Conservation (phyloP, 2,329 filamentous ascomycete species). For the Annulohypoxylon truncatum region DNA sequence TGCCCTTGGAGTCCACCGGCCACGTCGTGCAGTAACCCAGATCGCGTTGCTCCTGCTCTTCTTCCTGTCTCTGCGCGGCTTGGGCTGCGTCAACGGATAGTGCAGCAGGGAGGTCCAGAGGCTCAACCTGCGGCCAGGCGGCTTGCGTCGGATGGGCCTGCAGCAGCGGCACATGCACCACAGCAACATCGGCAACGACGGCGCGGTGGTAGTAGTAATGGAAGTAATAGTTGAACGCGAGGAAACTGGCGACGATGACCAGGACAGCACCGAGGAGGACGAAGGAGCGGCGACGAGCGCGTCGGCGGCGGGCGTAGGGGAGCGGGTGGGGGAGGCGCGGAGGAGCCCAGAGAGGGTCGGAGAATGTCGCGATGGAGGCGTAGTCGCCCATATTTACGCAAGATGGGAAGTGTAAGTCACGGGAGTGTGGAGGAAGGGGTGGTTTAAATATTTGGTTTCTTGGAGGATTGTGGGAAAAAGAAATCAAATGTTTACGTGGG, state of each 20-base stretch:
- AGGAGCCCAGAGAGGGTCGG: neutral
- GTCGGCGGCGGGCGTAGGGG: neutral
- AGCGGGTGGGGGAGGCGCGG: neutral
- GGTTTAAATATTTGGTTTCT: neutral
- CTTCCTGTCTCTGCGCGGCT: neutral
- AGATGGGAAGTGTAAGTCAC: neutral
- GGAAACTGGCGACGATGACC: neutral
- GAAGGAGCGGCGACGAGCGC: neutral
- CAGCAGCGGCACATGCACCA: neutral
- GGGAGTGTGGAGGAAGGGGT: neutral
- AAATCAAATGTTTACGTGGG: too few relatives aligned
- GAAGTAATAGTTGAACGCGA: too few relatives aligned
- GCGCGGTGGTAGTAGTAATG: too few relatives aligned
- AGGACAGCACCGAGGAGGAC: neutral
- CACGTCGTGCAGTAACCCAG: conserved; percentile 26
- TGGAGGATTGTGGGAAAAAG: neutral
- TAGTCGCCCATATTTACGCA: neutral
- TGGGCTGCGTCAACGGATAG: neutral
- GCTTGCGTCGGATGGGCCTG: neutral
- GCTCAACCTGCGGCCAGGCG: neutral
- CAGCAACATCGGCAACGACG: neutral
- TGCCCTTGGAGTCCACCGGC: conserved; percentile 25
- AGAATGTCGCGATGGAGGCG: neutral
- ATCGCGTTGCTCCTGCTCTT: neutral
- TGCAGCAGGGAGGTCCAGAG: neutral